Evolutionary conservation across 2,329 filamentous ascomycete genomes (phyloP), one percentile per base, ranked within the genome.

Genomic region (Trichoderma asperellum): DNA sequence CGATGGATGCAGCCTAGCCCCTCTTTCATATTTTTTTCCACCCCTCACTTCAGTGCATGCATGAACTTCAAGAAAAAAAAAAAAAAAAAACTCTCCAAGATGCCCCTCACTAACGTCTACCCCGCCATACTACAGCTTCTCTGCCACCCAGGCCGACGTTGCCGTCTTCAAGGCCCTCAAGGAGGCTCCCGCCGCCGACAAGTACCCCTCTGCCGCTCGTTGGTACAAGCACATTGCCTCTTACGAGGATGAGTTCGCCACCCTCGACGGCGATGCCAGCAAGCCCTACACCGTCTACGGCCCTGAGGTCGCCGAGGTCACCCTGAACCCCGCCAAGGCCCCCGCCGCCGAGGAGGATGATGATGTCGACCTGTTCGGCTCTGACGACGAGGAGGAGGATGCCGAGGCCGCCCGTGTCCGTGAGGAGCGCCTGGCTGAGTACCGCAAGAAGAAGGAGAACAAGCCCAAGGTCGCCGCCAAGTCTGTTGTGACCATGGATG

Each of bases 141-240:
- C 83, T 74, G 91, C 94, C 77, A 93, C 93, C 77, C 96, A 99
- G 88, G 96, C 96, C 84, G 96, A 99, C 87, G 95, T 96, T 78
- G 92, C 91, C 83, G 89, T 89, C 85, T 98, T 92, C 92, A 97
- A 98, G 89, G 92, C 92, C 78, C 83, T 97, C 81, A 90, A 87
- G 79, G 83, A 86, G 76, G 83, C 89, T 71, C 96, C 96, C 77
- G 89, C 91, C 75, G 88, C 91, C 78, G 86, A 87, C 82, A 97
- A 97, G 87, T 97, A 92, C 90, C 94, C 95, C 79, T 87, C 97
- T 86, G 94, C 92, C 79, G 93, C 93, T 80, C 92, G 96, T 83
- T 99, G 96, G 96, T 97, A 97, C 90, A 97, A 96, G 89, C 95
- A 99, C 89, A 93, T 97, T 80, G 89, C 92, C 82, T 92, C 92